Percentiles rank a stretch among this genome's conserved stretches.
Conservation (phyloP, 371 early-diverging fungal genomes). For the Rhizomucor miehei region DNA sequence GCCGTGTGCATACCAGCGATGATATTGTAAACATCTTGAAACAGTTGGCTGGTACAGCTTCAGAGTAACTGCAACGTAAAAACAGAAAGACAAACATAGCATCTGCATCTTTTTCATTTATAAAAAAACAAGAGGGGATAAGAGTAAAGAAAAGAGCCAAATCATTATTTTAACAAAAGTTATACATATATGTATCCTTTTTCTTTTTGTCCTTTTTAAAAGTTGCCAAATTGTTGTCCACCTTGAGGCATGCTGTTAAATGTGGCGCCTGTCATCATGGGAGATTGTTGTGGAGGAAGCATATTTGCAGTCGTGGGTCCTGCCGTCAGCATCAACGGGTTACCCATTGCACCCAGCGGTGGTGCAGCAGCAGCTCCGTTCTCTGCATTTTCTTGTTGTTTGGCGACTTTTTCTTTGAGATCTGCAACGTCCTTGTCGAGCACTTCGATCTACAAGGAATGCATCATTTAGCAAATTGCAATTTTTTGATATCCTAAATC, state of each 20-base stretch:
- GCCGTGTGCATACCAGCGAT: conserved; percentile 64
- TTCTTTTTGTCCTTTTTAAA: conserved; percentile 3
- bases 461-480: not conserved
- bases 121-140: too few species aligned
- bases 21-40: conserved; percentile 37
- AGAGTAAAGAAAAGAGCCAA: too few species aligned
- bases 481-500: not conserved
- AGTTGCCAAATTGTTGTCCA: conserved; percentile 8
- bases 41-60: not conserved
- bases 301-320: conserved; percentile 16
- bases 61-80: conserved; percentile 1
- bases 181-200: not conserved
- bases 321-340: conserved; percentile 65
- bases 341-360: conserved; percentile 57
- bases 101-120: not conserved
- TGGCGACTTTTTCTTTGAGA: conserved; percentile 22
- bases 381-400: conserved; percentile 24
- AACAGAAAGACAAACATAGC: not conserved
- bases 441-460: conserved; percentile 11
- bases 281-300: conserved; percentile 26
- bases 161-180: too few species aligned
- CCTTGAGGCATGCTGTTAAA: conserved; percentile 9
- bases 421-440: conserved; percentile 23
- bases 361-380: conserved; percentile 33
- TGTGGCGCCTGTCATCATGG: conserved; percentile 24